Conservation (phyloP, 208 protist species). For the Entamoeba invadens region DNA sequence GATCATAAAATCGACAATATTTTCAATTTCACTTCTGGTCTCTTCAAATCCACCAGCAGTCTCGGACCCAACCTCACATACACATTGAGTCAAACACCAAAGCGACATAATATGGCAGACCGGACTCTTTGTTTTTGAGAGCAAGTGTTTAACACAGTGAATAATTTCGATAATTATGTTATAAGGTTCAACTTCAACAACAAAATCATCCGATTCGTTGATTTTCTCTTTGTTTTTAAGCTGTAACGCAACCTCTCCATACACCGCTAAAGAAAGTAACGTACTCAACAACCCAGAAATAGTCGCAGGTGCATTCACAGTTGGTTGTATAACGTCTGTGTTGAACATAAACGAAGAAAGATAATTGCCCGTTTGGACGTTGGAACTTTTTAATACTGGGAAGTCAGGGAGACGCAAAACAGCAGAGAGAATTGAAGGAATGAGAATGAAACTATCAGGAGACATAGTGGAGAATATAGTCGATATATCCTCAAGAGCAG, state of each 20-base stretch:
- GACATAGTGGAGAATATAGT: neutral
- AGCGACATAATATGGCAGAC: neutral
- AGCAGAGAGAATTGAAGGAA: neutral
- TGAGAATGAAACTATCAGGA: neutral
- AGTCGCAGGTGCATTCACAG: too few species aligned
- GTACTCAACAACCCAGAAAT: neutral
- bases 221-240: neutral
- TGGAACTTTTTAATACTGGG: too few species aligned
- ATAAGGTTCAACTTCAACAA: neutral
- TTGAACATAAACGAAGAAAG: too few species aligned
- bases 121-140: neutral
- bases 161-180: neutral
- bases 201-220: neutral
- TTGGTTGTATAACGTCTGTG: too few species aligned
- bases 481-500: neutral
- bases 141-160: neutral
- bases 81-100: neutral
- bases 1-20: neutral
- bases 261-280: neutral
- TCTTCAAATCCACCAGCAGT: neutral
- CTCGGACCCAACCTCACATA: neutral
- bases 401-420: too few species aligned
- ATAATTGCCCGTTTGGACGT: too few species aligned
- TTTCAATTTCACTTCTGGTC: neutral
- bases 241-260: neutral